phyloP scores from a whole-genome alignment of 2,329 filamentous ascomycete species.

The Arthrobotrys sphaeroides region DNA sequence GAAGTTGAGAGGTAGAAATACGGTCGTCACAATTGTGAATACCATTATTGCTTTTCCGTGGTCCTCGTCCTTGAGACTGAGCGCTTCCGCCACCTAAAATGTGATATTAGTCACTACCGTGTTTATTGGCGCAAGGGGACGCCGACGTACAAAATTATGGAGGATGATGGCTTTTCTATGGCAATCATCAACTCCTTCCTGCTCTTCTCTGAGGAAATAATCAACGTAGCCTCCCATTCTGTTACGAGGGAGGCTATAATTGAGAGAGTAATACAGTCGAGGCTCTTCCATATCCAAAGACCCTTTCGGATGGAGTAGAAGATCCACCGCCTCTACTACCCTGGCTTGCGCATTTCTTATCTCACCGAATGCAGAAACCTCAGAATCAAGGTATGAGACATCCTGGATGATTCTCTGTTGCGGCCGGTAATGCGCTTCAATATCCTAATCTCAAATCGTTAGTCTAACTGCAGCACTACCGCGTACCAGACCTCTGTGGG shows the following conservation, averaged over 20 bases:
- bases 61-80: conserved; percentile 61
- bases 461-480: no score
- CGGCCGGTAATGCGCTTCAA: conserved; percentile 15
- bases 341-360: background rate
- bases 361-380: conserved; percentile 2
- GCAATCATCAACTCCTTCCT: background rate
- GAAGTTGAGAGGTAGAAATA: conserved; percentile 65
- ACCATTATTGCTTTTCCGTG: conserved; percentile 66
- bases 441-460: background rate
- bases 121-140: background rate
- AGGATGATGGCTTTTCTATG: background rate
- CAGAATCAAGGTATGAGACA: background rate
- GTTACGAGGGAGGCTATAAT: background rate
- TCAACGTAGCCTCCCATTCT: conserved; percentile 3
- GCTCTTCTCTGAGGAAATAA: background rate
- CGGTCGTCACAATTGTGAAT: conserved; percentile 66
- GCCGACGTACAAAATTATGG: background rate
- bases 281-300: conserved; percentile 20
- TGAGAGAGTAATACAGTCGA: background rate
- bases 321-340: background rate
- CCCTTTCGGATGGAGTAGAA: conserved; percentile 21
- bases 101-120: background rate
- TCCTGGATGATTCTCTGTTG: conserved; percentile 19
- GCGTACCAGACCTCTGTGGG: background rate
- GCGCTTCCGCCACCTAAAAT: conserved; percentile 30